A percentile compares a stretch with the other conserved stretches of the same genome.
Conservation (phyloP, 306 rosid genomes). For the Quercus dentata region DNA sequence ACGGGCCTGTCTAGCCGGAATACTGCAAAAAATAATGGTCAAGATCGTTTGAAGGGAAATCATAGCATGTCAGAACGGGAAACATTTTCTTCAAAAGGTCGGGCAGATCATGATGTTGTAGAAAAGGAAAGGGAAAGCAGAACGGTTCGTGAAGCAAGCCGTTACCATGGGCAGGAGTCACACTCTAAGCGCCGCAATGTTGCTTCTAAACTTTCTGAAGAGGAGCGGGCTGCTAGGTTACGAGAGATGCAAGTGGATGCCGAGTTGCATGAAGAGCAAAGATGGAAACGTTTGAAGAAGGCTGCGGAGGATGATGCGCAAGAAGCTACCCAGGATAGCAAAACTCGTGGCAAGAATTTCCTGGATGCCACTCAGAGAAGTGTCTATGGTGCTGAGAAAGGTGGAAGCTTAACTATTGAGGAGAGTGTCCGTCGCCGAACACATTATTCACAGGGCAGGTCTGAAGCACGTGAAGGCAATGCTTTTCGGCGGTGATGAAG, state of each 20-base stretch:
- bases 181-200: slow-evolving; percentile 48
- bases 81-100: slow-evolving; percentile 34
- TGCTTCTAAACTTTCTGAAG: slow-evolving; percentile 75
- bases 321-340: slow-evolving; percentile 47
- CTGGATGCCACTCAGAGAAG: slow-evolving; percentile 79
- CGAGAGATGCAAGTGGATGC: slow-evolving; percentile 92
- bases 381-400: slow-evolving; percentile 77
- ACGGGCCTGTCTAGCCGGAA: slow-evolving; percentile 32
- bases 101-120: slow-evolving; percentile 21
- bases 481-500: slow-evolving; percentile 68
- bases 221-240: slow-evolving; percentile 82
- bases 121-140: slow-evolving; percentile 31
- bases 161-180: slow-evolving; percentile 32
- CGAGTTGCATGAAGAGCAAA: slow-evolving; percentile 86
- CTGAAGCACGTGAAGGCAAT: slow-evolving; percentile 52
- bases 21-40: slow-evolving; percentile 24
- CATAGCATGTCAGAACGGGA: slow-evolving; percentile 43
- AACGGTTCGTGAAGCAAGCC: slow-evolving; percentile 30
- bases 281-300: slow-evolving; percentile 88
- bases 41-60: slow-evolving; percentile 31
- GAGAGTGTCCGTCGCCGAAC: slow-evolving; percentile 95
- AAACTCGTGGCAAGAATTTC: slow-evolving; percentile 57
- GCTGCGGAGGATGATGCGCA: slow-evolving; percentile 74
- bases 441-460: slow-evolving; percentile 77
- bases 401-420: slow-evolving; percentile 85